Percentiles rank a stretch among this genome's conserved stretches.
These are phyloP conservation scores for Pythium rhizo-oryzae DNA, from an alignment of 352 stramenopile species.

Conservation along the genomic window DNA sequence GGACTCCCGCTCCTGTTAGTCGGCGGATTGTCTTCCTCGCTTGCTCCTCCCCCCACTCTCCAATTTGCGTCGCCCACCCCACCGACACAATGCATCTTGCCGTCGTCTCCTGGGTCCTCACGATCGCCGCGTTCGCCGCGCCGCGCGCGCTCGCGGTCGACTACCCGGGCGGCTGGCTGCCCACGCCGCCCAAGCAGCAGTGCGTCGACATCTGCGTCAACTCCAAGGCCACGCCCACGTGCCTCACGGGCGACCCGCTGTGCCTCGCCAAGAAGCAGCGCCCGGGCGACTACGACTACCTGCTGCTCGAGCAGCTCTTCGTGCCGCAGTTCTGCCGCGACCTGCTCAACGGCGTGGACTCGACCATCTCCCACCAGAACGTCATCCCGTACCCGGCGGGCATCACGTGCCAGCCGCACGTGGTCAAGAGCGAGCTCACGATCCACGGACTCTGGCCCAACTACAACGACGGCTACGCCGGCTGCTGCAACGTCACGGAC, in stretches of 20 bases:
- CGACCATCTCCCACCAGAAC: constrained; percentile 81
- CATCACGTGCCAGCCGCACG: constrained; percentile 43
- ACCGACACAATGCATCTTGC: neutral
- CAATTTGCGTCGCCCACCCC: neutral
- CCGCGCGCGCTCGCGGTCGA: constrained; percentile 35
- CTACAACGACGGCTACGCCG: constrained; percentile 74
- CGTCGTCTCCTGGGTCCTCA: neutral
- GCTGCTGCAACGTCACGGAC: constrained; percentile 73
- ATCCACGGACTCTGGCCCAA: constrained; percentile 84
- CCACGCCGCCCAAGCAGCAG: constrained; percentile 44
- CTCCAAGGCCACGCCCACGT: constrained; percentile 59
- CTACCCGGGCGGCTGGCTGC: constrained; percentile 66
- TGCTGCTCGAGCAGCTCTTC: constrained; percentile 82
- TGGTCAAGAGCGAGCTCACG: constrained; percentile 58
- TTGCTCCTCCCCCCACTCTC: no score
- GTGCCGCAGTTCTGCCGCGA: constrained; percentile 83
- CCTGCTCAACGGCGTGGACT: constrained; percentile 68
- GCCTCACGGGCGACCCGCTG: constrained; percentile 47
- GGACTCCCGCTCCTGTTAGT: no score
- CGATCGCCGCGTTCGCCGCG: neutral
- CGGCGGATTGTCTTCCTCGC: no score
- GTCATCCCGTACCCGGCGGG: constrained; percentile 60
- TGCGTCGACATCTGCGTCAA: constrained; percentile 78
- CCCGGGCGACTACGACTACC: constrained; percentile 74
- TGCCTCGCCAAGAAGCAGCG: constrained; percentile 67